Base-by-base conservation (phyloP, 192 early-diverging fungal genomes). In the Cetraspora pellucida region DNA sequence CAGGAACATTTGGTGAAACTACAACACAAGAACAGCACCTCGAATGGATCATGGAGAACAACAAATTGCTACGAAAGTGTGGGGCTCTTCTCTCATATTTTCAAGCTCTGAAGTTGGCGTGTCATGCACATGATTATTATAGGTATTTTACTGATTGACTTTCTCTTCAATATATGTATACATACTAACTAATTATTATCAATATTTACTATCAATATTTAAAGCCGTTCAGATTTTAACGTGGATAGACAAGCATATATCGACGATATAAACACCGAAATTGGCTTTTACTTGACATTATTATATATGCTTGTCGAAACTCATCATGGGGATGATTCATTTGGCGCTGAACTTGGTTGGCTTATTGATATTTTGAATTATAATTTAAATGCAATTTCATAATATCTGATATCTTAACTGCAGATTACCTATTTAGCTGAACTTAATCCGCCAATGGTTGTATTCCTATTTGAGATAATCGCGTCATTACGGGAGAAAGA, bases 401-500 rank as follows among this genome's bases (percentile, higher is more conserved):
- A 28, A 21, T 63, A 8, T 17, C 55, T 72, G 82, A 81, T 80
- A 60, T 70, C 81, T 50, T 49, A 23, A 49, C 37, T 49, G 17
- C 19, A 49, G 9, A 50, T 50, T 25, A 23, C 46, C 47, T 13
- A 60, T 59, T 23, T 50, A 76, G 74, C 60, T n/a, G 61, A 76
- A 2, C 73, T 84, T 17, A 77, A 83, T 64, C 85, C 86, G 1
- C 82, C 85, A 0, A 27, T 90, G 59, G 76, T 82, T 2, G 89
- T 87, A 16, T 92, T 88, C 46, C 77, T 93, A 16, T 93, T 93
- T 79, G 87, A 86, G 23, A 72, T 91, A 27, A 85, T 94, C 23
- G 85, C 87, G 10, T 83, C 89, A 46, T 74, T 93, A 17, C 88
- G 88, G 25, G 74, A 76, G 65, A 90, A 90, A 30, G 74, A 76